Conservation (phyloP, 192 early-diverging fungal genomes). For the Cetraspora pellucida region DNA sequence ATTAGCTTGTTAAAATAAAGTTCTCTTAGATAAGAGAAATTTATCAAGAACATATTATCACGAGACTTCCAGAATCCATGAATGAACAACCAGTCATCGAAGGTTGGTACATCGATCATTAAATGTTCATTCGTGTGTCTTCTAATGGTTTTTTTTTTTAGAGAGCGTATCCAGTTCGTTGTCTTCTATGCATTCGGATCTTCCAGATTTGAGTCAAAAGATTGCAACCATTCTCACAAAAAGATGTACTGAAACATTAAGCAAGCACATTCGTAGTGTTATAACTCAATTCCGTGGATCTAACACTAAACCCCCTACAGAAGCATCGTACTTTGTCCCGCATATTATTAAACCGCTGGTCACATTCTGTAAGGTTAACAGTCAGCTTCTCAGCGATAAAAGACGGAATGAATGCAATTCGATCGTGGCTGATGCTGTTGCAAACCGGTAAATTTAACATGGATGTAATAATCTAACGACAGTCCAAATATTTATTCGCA, state of each 20-base stretch:
- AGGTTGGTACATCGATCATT: slow-evolving; percentile 35
- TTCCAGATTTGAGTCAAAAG: slow-evolving; percentile 43
- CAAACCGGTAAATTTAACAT: slow-evolving; percentile 40
- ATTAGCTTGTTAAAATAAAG: neutral
- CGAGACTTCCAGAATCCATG: slow-evolving; percentile 48
- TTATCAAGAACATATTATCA: slow-evolving; percentile 43
- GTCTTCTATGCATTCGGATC: slow-evolving; percentile 33
- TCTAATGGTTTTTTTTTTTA: neutral
- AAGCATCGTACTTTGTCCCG: slow-evolving; percentile 55
- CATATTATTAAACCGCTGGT: slow-evolving; percentile 50
- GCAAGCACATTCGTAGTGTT: slow-evolving; percentile 42
- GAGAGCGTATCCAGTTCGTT: slow-evolving; percentile 30
- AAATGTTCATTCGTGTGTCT: too few species aligned
- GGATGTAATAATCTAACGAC: neutral
- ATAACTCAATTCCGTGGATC: slow-evolving; percentile 45
- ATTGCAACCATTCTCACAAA: slow-evolving; percentile 48
- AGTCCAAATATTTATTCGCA: neutral
- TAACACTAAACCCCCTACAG: slow-evolving; percentile 47
- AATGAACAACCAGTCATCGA: slow-evolving; percentile 48
- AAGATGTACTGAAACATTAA: slow-evolving; percentile 50
- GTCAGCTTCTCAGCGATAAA: slow-evolving; percentile 35
- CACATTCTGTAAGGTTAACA: slow-evolving; percentile 37
- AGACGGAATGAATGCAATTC: slow-evolving; percentile 36
- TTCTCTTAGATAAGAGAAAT: slow-evolving; percentile 36
- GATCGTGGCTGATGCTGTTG: slow-evolving; percentile 46